phyloP scores from a whole-genome alignment of 352 stramenopile species.

The Globisporangium emineosum region DNA sequence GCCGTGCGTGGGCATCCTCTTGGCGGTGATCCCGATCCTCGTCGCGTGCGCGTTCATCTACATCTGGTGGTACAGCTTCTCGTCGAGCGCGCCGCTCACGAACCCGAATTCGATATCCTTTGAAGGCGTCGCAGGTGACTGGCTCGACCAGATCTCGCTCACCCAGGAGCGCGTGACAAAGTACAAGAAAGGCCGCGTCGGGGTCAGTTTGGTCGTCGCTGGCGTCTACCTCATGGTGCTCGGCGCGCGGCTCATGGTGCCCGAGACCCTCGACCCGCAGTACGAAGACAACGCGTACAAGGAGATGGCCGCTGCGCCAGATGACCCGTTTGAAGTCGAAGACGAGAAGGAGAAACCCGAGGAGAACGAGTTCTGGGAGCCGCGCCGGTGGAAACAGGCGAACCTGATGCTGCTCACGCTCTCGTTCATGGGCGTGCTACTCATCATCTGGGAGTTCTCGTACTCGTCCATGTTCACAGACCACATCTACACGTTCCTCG shows the following conservation, averaged over 20 bases:
- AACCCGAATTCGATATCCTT: slow-evolving; percentile 70
- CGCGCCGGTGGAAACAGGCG: slow-evolving; percentile 86
- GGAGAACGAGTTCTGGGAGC: slow-evolving; percentile 77
- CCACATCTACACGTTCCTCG: slow-evolving; percentile 90
- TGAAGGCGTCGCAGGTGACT: slow-evolving; percentile 82
- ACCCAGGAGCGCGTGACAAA: slow-evolving; percentile 61
- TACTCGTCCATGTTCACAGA: slow-evolving; percentile 92
- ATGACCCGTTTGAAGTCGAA: slow-evolving; percentile 60
- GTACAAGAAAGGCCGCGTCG: slow-evolving; percentile 88
- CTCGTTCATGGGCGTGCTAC: slow-evolving; percentile 79
- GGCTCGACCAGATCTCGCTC: slow-evolving; percentile 88
- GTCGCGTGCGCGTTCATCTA: slow-evolving; percentile 66
- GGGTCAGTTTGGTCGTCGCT: slow-evolving; percentile 74
- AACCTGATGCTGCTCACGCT: slow-evolving; percentile 89
- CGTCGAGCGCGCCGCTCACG: slow-evolving; percentile 41
- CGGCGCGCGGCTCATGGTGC: slow-evolving; percentile 71
- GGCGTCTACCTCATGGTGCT: slow-evolving; percentile 81
- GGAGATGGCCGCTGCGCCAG: slow-evolving; percentile 45
- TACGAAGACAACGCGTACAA: slow-evolving; percentile 77
- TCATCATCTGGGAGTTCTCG: slow-evolving; percentile 96
- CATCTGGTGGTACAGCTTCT: slow-evolving; percentile 67
- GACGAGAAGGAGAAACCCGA: slow-evolving; percentile 68
- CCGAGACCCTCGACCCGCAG: slow-evolving; percentile 77
- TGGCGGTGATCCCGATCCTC: slow-evolving; percentile 62
- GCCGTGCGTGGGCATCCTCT: slow-evolving; percentile 75